A percentile compares a stretch with the other conserved stretches of the same genome.
phyloP scores from a whole-genome alignment of 495 filamentous ascomycete species.

The Tuber umbilicatum region DNA sequence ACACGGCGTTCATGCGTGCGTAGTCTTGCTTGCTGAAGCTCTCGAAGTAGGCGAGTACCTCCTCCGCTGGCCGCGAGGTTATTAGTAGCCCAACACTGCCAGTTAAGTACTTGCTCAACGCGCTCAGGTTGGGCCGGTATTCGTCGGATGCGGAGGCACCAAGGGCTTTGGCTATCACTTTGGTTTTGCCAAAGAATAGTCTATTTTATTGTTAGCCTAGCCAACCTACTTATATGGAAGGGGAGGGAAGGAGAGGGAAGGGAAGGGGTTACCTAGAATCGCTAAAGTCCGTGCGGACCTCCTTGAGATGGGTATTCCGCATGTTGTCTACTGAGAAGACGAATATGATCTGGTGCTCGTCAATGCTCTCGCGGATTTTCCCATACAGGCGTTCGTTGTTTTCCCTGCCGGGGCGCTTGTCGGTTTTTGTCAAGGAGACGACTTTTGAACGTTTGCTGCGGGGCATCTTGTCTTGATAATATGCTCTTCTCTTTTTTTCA shows the following conservation, averaged over 20 bases:
- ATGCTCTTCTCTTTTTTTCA: neutral
- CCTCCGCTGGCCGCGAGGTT: constrained; percentile 61
- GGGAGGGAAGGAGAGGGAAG: neutral
- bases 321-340: constrained; percentile 95
- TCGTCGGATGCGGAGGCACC: constrained; percentile 67
- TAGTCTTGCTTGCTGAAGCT: constrained; percentile 66
- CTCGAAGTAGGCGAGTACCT: constrained; percentile 62
- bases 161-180: constrained; percentile 92
- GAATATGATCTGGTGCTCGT: constrained; percentile 80
- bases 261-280: constrained; percentile 63
- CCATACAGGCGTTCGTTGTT: constrained; percentile 78
- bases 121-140: constrained; percentile 64
- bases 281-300: constrained; percentile 72
- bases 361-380: constrained; percentile 77
- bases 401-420: constrained; percentile 85
- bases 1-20: constrained; percentile 74
- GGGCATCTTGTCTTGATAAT: constrained; percentile 57
- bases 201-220: constrained; percentile 45
- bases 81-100: constrained; percentile 88
- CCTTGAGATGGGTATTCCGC: constrained; percentile 95
- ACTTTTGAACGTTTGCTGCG: constrained; percentile 88
- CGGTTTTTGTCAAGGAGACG: constrained; percentile 78
- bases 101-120: constrained; percentile 61
- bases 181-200: constrained; percentile 97
- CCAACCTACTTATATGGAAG: neutral